Evolutionary conservation across 2,329 filamentous ascomycete species (phyloP).

Genomic region (Penicillium sp.): DNA sequence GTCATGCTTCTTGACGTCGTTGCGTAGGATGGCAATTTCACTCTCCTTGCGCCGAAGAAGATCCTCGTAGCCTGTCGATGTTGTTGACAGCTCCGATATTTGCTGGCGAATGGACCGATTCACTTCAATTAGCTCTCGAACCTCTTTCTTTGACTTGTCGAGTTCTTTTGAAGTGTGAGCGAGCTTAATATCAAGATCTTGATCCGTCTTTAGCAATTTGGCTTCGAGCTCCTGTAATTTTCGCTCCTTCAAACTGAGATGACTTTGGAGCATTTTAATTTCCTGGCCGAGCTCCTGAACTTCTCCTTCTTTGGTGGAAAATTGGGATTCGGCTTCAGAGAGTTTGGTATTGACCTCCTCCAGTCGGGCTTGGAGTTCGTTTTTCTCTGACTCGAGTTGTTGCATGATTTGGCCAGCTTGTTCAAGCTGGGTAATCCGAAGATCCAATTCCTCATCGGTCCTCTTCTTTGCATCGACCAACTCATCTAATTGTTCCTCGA

Average conservation of each 20-base stretch:
- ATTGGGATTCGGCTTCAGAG: constrained; percentile 66
- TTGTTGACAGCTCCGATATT: constrained; percentile 81
- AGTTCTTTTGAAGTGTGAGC: constrained; percentile 77
- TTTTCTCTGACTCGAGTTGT: constrained; percentile 83
- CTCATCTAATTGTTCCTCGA: constrained; percentile 91
- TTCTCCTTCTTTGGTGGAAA: constrained; percentile 71
- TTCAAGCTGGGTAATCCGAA: constrained; percentile 78
- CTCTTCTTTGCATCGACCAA: constrained; percentile 86
- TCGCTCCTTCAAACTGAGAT: constrained; percentile 82
- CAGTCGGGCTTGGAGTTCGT: constrained; percentile 66
- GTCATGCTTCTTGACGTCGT: constrained; percentile 80
- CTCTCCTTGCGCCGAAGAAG: constrained; percentile 91
- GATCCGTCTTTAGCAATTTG: constrained; percentile 79
- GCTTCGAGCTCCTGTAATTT: constrained; percentile 85
- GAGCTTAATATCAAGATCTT: constrained; percentile 85
- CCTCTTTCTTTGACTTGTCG: constrained; percentile 68
- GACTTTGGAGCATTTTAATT: constrained; percentile 87
- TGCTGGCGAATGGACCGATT: constrained; percentile 82
- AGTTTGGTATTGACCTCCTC: constrained; percentile 70
- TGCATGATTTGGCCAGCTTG: constrained; percentile 87
- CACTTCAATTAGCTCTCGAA: constrained; percentile 75
- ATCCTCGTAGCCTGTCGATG: constrained; percentile 93
- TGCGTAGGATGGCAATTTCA: constrained; percentile 80
- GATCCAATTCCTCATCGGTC: constrained; percentile 79
- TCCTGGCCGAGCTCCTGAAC: constrained; percentile 79